Evolutionary conservation across 2,329 filamentous ascomycete species (phyloP).

Genomic region (Hortaea sp.): DNA sequence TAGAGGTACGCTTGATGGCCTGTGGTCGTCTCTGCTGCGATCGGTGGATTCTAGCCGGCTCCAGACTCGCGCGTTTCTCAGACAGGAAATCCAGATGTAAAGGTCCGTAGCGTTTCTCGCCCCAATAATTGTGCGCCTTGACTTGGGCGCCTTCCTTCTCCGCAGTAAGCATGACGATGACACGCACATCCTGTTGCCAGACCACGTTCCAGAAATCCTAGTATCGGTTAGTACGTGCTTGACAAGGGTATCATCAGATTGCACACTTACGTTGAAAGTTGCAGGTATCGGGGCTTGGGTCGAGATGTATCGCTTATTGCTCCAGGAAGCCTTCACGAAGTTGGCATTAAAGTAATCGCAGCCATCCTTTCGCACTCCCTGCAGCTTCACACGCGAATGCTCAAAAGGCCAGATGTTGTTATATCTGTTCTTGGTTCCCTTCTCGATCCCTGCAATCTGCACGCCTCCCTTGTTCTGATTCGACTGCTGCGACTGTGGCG

Average conservation of each 20-base stretch:
- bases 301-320: slow-evolving; percentile 88
- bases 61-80: slow-evolving; percentile 71
- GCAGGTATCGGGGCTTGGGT: slow-evolving; percentile 87
- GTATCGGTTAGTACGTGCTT: slow-evolving; percentile 4
- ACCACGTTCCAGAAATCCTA: slow-evolving; percentile 97
- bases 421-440: slow-evolving; percentile 91
- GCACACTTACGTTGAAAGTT: slow-evolving; percentile 67
- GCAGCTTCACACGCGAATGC: slow-evolving; percentile 75
- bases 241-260: too few relatives aligned
- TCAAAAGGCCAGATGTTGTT: slow-evolving; percentile 97
- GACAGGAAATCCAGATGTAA: slow-evolving; percentile 67
- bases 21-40: slow-evolving; percentile 29
- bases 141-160: slow-evolving; percentile 87
- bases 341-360: slow-evolving; percentile 98
- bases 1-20: slow-evolving; percentile 27
- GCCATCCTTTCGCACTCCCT: slow-evolving; percentile 52
- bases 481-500: slow-evolving; percentile 24
- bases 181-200: slow-evolving; percentile 92
- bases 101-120: slow-evolving; percentile 63
- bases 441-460: slow-evolving; percentile 84
- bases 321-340: slow-evolving; percentile 67
- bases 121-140: slow-evolving; percentile 95
- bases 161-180: slow-evolving; percentile 93
- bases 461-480: slow-evolving; percentile 31
- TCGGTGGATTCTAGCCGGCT: slow-evolving; percentile 46